A percentile compares a stretch with the other conserved stretches of the same genome.
Evolutionary conservation across 2,329 filamentous ascomycete genomes (phyloP).

Genomic region (Celoporthe dispersa): DNA sequence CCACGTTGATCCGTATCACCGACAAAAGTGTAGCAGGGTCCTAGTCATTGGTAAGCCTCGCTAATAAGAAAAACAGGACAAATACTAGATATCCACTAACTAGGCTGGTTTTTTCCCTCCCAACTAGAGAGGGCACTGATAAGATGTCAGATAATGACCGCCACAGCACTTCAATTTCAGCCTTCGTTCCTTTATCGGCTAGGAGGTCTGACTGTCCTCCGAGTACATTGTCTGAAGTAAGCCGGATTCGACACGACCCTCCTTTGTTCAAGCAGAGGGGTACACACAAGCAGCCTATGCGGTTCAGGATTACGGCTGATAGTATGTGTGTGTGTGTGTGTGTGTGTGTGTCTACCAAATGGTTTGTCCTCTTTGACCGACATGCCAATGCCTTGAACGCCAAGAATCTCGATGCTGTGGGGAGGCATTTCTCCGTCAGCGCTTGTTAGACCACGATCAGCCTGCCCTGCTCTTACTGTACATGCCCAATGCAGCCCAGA

Average conservation of each 20-base stretch:
- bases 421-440: not conserved
- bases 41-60: not conserved
- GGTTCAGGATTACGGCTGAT: not conserved
- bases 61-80: not conserved
- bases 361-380: not conserved
- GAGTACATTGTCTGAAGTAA: not conserved
- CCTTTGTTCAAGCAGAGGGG: not conserved
- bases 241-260: not conserved
- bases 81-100: not conserved
- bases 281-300: not conserved
- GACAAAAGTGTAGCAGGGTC: not conserved
- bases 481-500: constrained; percentile 13
- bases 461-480: not conserved
- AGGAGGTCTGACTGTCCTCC: not conserved
- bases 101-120: not conserved
- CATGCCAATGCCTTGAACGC: not conserved
- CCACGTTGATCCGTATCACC: not conserved
- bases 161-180: not conserved
- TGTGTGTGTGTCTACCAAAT: not conserved
- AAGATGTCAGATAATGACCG: not conserved
- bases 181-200: not conserved
- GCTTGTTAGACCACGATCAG: constrained; percentile 1
- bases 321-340: not conserved
- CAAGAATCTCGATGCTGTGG: constrained; percentile 5
- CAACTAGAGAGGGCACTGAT: not conserved